Evolutionary conservation across 2,329 filamentous ascomycete species (phyloP), one percentile per base, ranked within the genome.

Genomic region (Cytospora leucostoma): DNA sequence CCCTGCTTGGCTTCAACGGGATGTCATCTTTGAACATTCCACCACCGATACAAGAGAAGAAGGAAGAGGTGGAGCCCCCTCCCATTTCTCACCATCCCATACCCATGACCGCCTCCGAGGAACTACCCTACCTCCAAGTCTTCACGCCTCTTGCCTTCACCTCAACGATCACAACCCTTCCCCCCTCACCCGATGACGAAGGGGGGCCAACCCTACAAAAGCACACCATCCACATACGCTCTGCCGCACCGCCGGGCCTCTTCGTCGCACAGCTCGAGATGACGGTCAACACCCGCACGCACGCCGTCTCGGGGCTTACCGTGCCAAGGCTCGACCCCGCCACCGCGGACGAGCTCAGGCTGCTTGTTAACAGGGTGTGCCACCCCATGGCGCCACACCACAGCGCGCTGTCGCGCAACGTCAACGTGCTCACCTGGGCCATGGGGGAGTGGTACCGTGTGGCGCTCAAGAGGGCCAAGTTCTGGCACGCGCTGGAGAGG

Each of bases 81-180:
- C 72, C 83, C 0, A 77, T 82, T 8, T 90, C 88, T 1, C 90
- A 93, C 70, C 82, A 85, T 58, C 91, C 89, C 0, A 70, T 86
- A 1, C 80, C 80, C 1, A 80, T 93, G 76, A 80, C 84, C 0
- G 80, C 89, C 1, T 78, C 82, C 0, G 85, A 93, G 65, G 85
- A 89, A 56, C 75, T 90, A 2, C 86, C 88, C 0, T 92, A 89
- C 67, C 79, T 93, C 0, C 84, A 89, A 53, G 80, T 89, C 10
- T 92, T 95, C 69, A 90, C 86, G 0, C 85, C 89, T 0, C 80
- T 95, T 15, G 79, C 78, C 0, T 87, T 90, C 63, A 80, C 80
- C 0, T 88, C 86, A 0, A 80, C 76, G 0, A 77, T 86, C 15
- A 75, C 78, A 0, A 73, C 83, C 0, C 69, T 84, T 2, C 79